Conservation (phyloP, 176 grass and related monocot genomes). For the Cenchrus fungigraminus region DNA sequence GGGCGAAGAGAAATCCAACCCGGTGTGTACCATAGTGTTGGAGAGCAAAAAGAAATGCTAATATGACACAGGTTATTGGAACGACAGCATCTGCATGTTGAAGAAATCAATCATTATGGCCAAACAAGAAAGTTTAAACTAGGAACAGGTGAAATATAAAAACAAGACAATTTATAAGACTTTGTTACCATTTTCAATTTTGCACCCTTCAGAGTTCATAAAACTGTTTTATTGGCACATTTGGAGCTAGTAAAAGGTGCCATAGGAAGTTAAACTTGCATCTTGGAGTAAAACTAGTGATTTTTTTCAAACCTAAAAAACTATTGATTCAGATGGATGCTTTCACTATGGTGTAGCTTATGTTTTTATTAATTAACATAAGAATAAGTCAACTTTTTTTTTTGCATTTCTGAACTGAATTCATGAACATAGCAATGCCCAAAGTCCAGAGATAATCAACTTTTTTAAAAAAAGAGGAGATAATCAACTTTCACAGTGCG, state of each 20-base stretch:
- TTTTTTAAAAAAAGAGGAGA: not conserved
- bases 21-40: constrained; percentile 95
- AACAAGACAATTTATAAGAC: not conserved
- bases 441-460: not conserved
- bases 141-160: not conserved
- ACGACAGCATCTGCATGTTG: constrained; percentile 78
- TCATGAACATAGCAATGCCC: constrained; percentile 1
- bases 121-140: constrained; percentile 15
- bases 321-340: not conserved
- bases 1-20: constrained; percentile 88
- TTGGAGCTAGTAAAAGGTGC: not conserved
- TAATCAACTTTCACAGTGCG: not conserved
- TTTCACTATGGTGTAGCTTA: not conserved
- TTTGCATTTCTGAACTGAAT: not conserved
- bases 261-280: not conserved
- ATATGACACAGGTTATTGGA: constrained; percentile 89
- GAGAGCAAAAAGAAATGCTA: constrained; percentile 88
- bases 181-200: not conserved
- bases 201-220: not conserved
- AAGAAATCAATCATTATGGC: constrained; percentile 29
- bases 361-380: constrained; percentile 13
- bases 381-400: not conserved
- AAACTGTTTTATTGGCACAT: not conserved
- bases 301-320: not conserved
- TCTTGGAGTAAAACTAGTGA: not conserved